Conservation (phyloP, 2,329 filamentous ascomycete species). For the Curvularia sp. region DNA sequence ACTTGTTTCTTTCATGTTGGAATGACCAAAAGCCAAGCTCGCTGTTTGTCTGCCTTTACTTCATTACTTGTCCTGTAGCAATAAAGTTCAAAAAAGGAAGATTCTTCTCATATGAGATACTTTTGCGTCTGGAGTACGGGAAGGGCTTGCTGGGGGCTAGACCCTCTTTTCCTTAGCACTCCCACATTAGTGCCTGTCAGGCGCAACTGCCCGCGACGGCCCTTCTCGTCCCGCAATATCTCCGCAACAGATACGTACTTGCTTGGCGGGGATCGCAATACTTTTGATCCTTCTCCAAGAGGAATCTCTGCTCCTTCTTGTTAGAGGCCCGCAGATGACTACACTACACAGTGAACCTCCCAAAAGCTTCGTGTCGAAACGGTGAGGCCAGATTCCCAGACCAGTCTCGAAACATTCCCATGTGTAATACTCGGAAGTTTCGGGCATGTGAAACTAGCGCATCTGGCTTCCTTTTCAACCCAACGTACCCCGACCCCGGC, state of each 20-base stretch:
- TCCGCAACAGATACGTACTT: neutral
- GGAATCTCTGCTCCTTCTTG: neutral
- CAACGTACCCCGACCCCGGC: neutral
- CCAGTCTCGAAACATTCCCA: neutral
- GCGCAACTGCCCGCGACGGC: neutral
- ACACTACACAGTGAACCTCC: neutral
- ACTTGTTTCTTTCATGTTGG: neutral
- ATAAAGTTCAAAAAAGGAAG: neutral
- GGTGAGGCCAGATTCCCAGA: neutral
- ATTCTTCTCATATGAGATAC: neutral
- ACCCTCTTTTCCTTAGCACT: neutral
- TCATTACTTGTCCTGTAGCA: too few relatives aligned
- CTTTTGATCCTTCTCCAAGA: neutral
- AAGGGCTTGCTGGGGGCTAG: neutral
- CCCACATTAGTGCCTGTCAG: neutral
- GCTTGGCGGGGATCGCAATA: neutral
- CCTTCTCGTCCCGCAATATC: conserved; percentile 1
- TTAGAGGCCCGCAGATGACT: neutral
- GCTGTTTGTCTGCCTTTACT: too few relatives aligned
- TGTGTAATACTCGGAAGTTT: too few relatives aligned
- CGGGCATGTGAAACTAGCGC: neutral
- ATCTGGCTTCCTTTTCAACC: neutral
- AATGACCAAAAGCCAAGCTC: too few relatives aligned
- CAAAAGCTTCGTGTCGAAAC: neutral
- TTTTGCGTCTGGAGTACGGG: neutral